A percentile compares a stretch with the other conserved stretches of the same genome.
Evolutionary conservation across 352 stramenopile species (phyloP).

Genomic region (Lagenidium giganteum): DNA sequence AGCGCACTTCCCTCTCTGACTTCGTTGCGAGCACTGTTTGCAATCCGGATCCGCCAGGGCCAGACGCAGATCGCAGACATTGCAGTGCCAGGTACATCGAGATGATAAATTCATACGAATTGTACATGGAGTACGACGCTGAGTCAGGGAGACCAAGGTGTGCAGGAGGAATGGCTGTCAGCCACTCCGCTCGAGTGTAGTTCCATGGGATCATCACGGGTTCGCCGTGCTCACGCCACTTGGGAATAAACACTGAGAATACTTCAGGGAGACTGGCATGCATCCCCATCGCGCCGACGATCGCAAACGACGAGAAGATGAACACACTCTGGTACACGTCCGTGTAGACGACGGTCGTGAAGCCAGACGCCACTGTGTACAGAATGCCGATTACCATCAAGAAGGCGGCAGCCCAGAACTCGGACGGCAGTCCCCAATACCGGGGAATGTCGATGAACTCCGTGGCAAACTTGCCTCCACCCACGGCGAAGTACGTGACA

Average conservation of each 20-base stretch:
- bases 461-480: conserved; percentile 73
- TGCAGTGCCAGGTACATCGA: conserved; percentile 41
- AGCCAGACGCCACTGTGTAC: conserved; percentile 67
- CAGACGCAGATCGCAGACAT: conserved; percentile 46
- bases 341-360: conserved; percentile 58
- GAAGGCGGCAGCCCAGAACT: conserved; percentile 65
- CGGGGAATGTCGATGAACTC: conserved; percentile 64
- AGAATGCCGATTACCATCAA: conserved; percentile 65
- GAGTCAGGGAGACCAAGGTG: conserved; percentile 26
- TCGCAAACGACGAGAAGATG: conserved; percentile 56
- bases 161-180: conserved; percentile 26
- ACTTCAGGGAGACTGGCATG: conserved; percentile 30
- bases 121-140: conserved; percentile 56
- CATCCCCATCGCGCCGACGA: conserved; percentile 40
- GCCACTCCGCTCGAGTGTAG: conserved; percentile 31
- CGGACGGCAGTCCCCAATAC: conserved; percentile 47
- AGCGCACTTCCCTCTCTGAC: conserved; percentile 52
- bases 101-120: conserved; percentile 39
- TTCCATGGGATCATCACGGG: conserved; percentile 29
- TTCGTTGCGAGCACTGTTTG: conserved; percentile 59
- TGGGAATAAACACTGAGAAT: conserved; percentile 52
- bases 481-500: conserved; percentile 77
- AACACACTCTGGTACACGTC: conserved; percentile 69
- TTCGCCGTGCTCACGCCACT: conserved; percentile 14
- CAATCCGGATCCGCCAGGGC: conserved; percentile 40